Conservation (phyloP, 306 rosid species). For the Sesbania bispinosa region DNA sequence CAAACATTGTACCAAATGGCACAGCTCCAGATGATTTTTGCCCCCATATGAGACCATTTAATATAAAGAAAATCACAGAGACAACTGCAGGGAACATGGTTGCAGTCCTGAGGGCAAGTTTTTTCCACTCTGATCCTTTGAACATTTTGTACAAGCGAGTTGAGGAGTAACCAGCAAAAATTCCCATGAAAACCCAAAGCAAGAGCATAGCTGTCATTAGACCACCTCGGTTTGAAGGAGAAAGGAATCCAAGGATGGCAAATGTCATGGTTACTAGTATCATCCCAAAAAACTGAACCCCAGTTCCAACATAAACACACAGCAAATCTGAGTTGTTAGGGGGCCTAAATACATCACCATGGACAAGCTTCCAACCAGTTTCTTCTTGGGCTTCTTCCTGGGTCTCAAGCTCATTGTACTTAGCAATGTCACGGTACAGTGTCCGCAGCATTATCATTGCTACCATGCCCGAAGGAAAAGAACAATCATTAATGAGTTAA, state of each 20-base stretch:
- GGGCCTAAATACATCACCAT: constrained; percentile 95
- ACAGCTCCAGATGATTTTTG: constrained; percentile 99
- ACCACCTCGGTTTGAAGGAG: constrained; percentile 98
- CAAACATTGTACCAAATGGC: constrained; percentile 98
- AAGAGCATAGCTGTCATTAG: constrained; percentile 98
- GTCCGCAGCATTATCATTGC: constrained; percentile 99
- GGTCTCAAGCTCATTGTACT: constrained; percentile 97
- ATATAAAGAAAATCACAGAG: constrained; percentile 66
- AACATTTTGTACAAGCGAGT: constrained; percentile 88
- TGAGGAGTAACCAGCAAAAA: constrained; percentile 87
- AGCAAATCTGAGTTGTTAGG: constrained; percentile 81
- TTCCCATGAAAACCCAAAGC: constrained; percentile 98
- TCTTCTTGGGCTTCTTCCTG: constrained; percentile 99
- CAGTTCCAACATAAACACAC: constrained; percentile 92
- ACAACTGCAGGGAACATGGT: constrained; percentile 73
- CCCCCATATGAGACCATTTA: constrained; percentile 90
- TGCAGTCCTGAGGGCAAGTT: constrained; percentile 75
- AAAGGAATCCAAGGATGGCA: constrained; percentile 93
- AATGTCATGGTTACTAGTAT: constrained; percentile 87
- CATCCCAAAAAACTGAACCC: constrained; percentile 95
- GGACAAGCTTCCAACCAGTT: constrained; percentile 99
- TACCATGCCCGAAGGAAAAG: constrained; percentile 99
- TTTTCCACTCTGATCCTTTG: constrained; percentile 96
- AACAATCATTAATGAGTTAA: constrained; percentile 95
- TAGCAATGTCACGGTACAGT: constrained; percentile 92